Percentiles rank a stretch among this genome's conserved stretches.
Conservation (phyloP, 2,329 filamentous ascomycete genomes). For the Hymenoscyphus linearis region DNA sequence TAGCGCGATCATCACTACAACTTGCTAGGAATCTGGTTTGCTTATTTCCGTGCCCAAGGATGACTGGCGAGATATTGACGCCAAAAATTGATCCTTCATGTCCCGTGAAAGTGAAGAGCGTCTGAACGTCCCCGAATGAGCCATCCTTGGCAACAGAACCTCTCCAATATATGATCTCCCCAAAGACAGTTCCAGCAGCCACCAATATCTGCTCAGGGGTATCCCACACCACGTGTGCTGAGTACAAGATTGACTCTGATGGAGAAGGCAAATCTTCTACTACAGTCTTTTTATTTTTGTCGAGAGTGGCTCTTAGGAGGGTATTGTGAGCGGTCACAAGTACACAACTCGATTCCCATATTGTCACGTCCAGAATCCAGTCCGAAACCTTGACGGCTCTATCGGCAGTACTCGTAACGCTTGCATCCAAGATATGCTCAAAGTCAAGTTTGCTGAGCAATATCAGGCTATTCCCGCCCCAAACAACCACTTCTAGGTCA, state of each 20-base stretch:
- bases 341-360: constrained; percentile 48
- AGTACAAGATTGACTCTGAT: constrained; percentile 82
- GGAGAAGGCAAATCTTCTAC: constrained; percentile 52
- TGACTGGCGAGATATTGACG: constrained; percentile 65
- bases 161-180: constrained; percentile 88
- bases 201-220: constrained; percentile 59
- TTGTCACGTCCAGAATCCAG: constrained; percentile 69
- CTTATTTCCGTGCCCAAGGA: constrained; percentile 36
- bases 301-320: constrained; percentile 47
- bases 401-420: constrained; percentile 15
- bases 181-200: constrained; percentile 88
- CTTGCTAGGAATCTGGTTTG: constrained; percentile 67
- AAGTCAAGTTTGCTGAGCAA: constrained; percentile 32
- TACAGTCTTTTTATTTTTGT: constrained; percentile 31
- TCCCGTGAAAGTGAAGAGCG: constrained; percentile 52
- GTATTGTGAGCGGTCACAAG: constrained; percentile 87
- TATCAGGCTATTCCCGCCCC: constrained; percentile 58
- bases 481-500: constrained; percentile 48
- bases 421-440: constrained; percentile 10
- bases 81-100: constrained; percentile 96
- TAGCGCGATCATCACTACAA: constrained; percentile 90
- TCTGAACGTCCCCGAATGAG: constrained; percentile 32
- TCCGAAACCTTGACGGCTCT: constrained; percentile 52
- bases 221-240: constrained; percentile 67
- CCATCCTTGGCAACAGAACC: constrained; percentile 40